Conservation (phyloP, 805 yeast species). For the Schwanniomyces vanrijiae region DNA sequence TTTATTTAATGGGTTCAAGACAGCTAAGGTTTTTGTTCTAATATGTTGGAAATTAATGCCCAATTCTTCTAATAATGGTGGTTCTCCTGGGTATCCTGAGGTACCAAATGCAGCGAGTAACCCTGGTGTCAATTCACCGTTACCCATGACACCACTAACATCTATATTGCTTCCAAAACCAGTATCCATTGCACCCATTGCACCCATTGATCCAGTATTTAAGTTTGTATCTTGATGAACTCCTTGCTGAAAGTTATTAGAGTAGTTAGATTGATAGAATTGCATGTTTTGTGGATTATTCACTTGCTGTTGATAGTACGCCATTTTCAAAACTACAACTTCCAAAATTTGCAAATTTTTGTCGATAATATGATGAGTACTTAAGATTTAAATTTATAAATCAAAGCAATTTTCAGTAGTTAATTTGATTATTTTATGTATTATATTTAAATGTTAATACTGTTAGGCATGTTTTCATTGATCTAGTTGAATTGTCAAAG, state of each 20-base stretch:
- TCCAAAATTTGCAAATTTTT: background rate
- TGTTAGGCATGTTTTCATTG: background rate
- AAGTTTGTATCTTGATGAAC: constrained; percentile 13
- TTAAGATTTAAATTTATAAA: background rate
- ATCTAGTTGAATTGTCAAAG: background rate
- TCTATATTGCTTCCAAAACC: constrained; percentile 36
- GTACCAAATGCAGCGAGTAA: constrained; percentile 90
- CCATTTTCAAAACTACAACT: constrained; percentile 21
- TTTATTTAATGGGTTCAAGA: constrained; percentile 70
- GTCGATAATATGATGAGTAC: background rate
- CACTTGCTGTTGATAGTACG: constrained; percentile 39
- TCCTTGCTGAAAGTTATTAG: constrained; percentile 25
- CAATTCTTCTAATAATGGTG: constrained; percentile 85
- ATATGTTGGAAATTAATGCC: constrained; percentile 93
- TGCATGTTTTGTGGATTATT: constrained; percentile 38
- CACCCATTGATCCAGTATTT: constrained; percentile 20
- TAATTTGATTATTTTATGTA: background rate
- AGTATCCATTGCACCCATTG: constrained; percentile 42
- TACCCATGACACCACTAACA: constrained; percentile 43
- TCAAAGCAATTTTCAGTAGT: background rate
- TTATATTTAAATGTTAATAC: background rate
- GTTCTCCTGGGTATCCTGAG: constrained; percentile 92
- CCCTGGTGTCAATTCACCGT: constrained; percentile 63
- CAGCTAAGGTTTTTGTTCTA: constrained; percentile 79
- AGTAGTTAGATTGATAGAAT: constrained; percentile 43